Evolutionary conservation across 495 filamentous ascomycete genomes (phyloP).

Genomic region (Aspergillus baeticus): DNA sequence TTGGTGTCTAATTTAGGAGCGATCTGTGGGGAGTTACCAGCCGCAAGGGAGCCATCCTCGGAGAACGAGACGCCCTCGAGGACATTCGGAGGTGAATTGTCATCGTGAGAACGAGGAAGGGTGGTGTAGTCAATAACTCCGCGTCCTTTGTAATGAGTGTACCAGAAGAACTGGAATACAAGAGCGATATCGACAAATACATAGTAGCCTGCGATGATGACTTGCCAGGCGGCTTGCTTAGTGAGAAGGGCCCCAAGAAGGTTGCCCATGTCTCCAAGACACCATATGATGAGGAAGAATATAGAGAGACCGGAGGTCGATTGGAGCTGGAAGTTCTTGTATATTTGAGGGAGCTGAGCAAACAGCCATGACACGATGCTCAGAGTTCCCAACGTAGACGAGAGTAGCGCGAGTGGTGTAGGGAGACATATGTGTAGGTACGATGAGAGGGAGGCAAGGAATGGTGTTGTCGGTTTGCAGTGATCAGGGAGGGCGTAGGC

Average conservation of each 20-base stretch:
- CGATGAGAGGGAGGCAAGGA: constrained; percentile 58
- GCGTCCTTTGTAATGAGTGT: constrained; percentile 50
- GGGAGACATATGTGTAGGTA: constrained; percentile 67
- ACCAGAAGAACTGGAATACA: constrained; percentile 68
- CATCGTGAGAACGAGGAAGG: constrained; percentile 21
- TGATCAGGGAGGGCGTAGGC: constrained; percentile 49
- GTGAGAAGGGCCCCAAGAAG: constrained; percentile 65
- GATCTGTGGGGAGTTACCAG: constrained; percentile 14
- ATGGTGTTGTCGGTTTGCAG: constrained; percentile 61
- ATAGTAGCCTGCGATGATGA: constrained; percentile 67
- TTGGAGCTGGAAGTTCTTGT: constrained; percentile 64
- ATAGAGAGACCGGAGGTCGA: constrained; percentile 68
- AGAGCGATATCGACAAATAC: constrained; percentile 64
- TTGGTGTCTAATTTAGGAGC: constrained; percentile 26
- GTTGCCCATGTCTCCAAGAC: constrained; percentile 68
- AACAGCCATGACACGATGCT: constrained; percentile 76
- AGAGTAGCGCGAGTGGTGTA: constrained; percentile 63
- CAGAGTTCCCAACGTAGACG: constrained; percentile 60
- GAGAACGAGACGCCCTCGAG: constrained; percentile 34
- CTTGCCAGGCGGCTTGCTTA: constrained; percentile 68
- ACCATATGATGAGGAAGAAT: constrained; percentile 70
- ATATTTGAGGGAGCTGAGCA: constrained; percentile 72
- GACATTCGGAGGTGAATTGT: constrained; percentile 20
- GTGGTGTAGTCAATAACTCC: constrained; percentile 29
- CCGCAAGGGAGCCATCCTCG: constrained; percentile 17